phyloP scores from a whole-genome alignment of 2,329 filamentous ascomycete species.

The Ascochyta rabiei region DNA sequence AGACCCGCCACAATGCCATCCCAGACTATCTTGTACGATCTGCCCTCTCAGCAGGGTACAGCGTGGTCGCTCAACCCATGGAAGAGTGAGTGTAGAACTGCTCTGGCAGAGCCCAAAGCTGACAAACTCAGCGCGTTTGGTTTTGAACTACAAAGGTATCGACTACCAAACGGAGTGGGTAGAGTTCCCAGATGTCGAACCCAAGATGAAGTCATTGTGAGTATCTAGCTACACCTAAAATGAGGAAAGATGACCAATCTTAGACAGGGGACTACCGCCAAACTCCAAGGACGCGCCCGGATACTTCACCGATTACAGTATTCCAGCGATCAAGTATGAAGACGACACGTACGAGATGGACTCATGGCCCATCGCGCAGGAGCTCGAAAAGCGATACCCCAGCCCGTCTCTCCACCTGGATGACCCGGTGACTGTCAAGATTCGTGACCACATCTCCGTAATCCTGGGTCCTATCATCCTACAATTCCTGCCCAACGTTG shows the following conservation, averaged over 20 bases:
- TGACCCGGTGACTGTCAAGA: constrained; percentile 55
- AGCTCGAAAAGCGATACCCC: constrained; percentile 65
- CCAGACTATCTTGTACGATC: constrained; percentile 65
- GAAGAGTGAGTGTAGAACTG: constrained; percentile 62
- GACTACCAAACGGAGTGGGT: constrained; percentile 73
- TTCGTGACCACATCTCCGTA: constrained; percentile 51
- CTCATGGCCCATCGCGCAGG: constrained; percentile 63
- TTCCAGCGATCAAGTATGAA: constrained; percentile 62
- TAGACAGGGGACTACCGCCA: constrained; percentile 52
- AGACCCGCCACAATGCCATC: constrained; percentile 29
- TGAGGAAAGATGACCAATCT: background rate
- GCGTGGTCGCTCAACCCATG: constrained; percentile 73
- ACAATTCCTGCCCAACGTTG: constrained; percentile 54
- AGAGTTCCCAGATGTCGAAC: constrained; percentile 69
- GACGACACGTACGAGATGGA: constrained; percentile 69
- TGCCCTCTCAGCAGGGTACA: constrained; percentile 60
- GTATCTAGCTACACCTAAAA: constrained; percentile 18
- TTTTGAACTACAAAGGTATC: constrained; percentile 71
- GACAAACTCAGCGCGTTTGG: constrained; percentile 60
- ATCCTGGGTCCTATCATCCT: constrained; percentile 25
- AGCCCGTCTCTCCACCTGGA: constrained; percentile 64
- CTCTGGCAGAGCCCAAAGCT: background rate
- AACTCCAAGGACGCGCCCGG: constrained; percentile 47
- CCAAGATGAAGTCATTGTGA: constrained; percentile 62
- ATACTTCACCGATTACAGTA: constrained; percentile 55